A percentile compares a stretch with the other conserved stretches of the same genome.
Conservation (phyloP, 129 eudicot species). For the sunflower (Helianthus annuus) region DNA sequence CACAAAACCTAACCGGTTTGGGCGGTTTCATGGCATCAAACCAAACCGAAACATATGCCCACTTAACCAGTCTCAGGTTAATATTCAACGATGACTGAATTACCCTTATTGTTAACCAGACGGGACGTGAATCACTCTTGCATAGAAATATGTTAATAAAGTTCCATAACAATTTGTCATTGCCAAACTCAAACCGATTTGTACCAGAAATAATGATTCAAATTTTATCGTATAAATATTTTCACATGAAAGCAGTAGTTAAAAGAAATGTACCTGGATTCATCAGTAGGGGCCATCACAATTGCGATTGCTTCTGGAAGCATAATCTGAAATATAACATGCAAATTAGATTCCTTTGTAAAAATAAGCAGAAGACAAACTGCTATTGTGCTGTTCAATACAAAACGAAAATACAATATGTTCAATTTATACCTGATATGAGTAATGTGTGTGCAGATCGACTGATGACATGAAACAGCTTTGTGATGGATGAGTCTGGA, state of each 20-base stretch:
- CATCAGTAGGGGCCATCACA: constrained; percentile 98
- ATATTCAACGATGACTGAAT: not conserved
- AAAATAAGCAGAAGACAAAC: constrained; percentile 8
- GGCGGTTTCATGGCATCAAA: too few relatives aligned
- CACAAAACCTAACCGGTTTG: too few relatives aligned
- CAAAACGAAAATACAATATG: not conserved
- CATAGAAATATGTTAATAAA: not conserved
- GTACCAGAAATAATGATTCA: not conserved
- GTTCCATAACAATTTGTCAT: constrained; percentile 10
- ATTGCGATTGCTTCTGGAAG: constrained; percentile 99
- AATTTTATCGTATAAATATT: not conserved
- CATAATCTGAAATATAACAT: constrained; percentile 62
- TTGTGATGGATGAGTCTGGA: constrained; percentile 98
- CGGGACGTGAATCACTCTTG: too few relatives aligned
- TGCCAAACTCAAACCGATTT: not conserved
- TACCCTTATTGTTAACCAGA: not conserved
- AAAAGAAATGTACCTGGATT: constrained; percentile 59
- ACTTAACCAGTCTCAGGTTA: not conserved
- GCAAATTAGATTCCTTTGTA: constrained; percentile 3
- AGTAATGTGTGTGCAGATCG: constrained; percentile 98
- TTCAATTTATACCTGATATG: constrained; percentile 73
- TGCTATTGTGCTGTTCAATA: not conserved
- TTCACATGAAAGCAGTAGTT: constrained; percentile 6
- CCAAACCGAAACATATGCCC: not conserved
- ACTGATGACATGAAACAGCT: constrained; percentile 98